Evolutionary conservation across 2,329 filamentous ascomycete genomes (phyloP), one percentile per base, ranked within the genome.

Genomic region (Tolypocladium capitatum): DNA sequence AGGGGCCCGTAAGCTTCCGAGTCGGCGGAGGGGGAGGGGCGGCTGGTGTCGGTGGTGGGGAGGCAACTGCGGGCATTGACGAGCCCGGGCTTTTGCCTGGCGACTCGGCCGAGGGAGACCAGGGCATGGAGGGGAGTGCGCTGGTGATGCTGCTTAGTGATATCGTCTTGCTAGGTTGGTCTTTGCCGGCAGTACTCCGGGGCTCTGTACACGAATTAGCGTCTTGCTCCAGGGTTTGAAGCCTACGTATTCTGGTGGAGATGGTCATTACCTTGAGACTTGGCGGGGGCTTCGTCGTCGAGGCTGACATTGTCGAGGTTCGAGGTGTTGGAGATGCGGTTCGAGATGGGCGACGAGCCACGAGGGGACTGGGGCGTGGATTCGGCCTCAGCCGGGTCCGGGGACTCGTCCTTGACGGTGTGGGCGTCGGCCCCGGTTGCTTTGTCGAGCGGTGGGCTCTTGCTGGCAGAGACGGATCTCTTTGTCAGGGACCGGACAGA

Each of bases 1-100:
- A 94, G n/a, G 85, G 87, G 55, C 86, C 87, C 9, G 86, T 90
- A 48, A 94, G 76, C 63, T 92, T 94, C 59, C 88, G 74, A 50
- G 75, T 55, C 13, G 70, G 67, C 2, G 72, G 67, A 20, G 60
- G 56, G 21, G 60, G 51, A 4, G 46, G 31, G 31, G 38, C 16
- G 16, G 38, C 21, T 27, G 55, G 56, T 18, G 56, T 48, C 4
- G 65, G 56, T n/a, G 60, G 61, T 40, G 58, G 56, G 46, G 61
- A 62, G 42, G 60, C 56, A 32, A 60, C 56, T 32, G 58, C 54
- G 46, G 60, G 55, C 52, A 60, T 56, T 53, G 57, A 65, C 53
- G 56, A 67, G 58, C 53, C 55, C 21, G 64, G 63, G 50, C 67
- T 71, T 60, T 75, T 80, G 16, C 69, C 58, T 4, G 71, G 66